Base-by-base conservation (phyloP, 2,329 filamentous ascomycete genomes). In the Monosporascus sp. region DNA sequence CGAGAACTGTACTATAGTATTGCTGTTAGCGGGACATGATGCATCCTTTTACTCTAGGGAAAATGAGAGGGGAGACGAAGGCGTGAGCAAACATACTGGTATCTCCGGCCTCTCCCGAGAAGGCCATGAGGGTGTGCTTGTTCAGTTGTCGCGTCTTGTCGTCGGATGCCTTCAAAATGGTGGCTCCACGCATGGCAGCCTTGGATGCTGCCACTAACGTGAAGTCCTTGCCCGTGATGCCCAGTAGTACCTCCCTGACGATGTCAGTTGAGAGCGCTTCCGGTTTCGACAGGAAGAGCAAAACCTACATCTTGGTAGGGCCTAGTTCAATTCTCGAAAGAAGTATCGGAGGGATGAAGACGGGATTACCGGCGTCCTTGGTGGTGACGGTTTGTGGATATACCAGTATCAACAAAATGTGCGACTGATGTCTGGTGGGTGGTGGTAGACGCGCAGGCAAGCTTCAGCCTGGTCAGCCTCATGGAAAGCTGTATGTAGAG, bases 191-290 rank as follows among this genome's bases (percentile, higher is more conserved):
- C 92, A 97, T 97, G 66, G 92, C 90, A 70, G 94, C 94, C 80
- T 99, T 97, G 59, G 92, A 97, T 66, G 94, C 90, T 67, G 91
- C 94, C 72, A 99, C 86, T 81, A 99, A 85, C 77, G 92, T 95
- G 74, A 97, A 99, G 83, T 99, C 95, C 81, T 96, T 96, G 79
- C 94, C 95, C 55, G 93, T 97, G 73, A 99, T 96, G 68, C 94
- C 94, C 65, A 99, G 83, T 70, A 99, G 83, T 72, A 97, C 90
- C 85, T 99, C 94, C 94, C 92, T 97, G 56, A 27, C 34, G 44
- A 49, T 59, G 60, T 56, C 41, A 53, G 41, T 49, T 22, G 14
- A 27, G 17, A n/a, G 42, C 22, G 15, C 20, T 14, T 11, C 27
- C 5, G 31, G 1, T 14, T 34, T 34, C 1, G 20, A 22, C 14